Percentiles rank a stretch among this genome's conserved stretches.
Conservation (phyloP, 352 stramenopile species). For the Phytophthora colocasiae region DNA sequence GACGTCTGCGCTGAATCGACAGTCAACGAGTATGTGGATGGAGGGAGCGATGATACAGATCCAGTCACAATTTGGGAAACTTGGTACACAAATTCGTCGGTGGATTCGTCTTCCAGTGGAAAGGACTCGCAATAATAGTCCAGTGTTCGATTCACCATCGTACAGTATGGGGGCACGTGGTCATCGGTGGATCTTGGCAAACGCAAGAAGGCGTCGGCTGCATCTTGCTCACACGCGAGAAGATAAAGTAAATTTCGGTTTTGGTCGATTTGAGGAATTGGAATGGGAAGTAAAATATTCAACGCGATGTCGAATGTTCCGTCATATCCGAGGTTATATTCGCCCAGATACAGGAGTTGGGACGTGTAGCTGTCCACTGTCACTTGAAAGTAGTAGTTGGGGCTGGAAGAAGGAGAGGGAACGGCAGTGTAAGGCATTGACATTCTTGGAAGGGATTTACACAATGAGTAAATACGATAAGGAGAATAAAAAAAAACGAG, state of each 20-base stretch:
- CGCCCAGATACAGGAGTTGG: conserved; percentile 41
- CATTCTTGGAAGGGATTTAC: background rate
- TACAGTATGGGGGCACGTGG: conserved; percentile 45
- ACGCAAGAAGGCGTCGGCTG: conserved; percentile 23
- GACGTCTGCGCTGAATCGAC: background rate
- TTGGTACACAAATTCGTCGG: conserved; percentile 47
- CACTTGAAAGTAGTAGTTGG: conserved; percentile 35
- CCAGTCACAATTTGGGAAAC: conserved; percentile 37
- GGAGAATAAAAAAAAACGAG: background rate
- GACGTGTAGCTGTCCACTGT: conserved; percentile 32
- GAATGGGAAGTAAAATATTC: conserved; percentile 47
- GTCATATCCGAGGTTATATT: conserved; percentile 44
- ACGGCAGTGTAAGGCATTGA: conserved; percentile 28
- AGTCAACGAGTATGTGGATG: conserved; percentile 8
- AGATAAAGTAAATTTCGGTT: conserved; percentile 59
- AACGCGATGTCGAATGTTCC: conserved; percentile 55
- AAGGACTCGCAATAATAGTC: conserved; percentile 59
- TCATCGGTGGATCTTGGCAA: conserved; percentile 1
- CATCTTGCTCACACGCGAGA: conserved; percentile 47
- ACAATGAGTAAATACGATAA: background rate
- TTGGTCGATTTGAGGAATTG: conserved; percentile 24
- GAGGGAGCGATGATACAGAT: conserved; percentile 8
- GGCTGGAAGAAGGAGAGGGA: conserved; percentile 11
- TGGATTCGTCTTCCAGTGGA: conserved; percentile 45
- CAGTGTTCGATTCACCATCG: conserved; percentile 61